These are phyloP conservation scores for Scheffersomyces segobiensis DNA, from an alignment of 1,139 yeast species.

Conservation along the genomic window DNA sequence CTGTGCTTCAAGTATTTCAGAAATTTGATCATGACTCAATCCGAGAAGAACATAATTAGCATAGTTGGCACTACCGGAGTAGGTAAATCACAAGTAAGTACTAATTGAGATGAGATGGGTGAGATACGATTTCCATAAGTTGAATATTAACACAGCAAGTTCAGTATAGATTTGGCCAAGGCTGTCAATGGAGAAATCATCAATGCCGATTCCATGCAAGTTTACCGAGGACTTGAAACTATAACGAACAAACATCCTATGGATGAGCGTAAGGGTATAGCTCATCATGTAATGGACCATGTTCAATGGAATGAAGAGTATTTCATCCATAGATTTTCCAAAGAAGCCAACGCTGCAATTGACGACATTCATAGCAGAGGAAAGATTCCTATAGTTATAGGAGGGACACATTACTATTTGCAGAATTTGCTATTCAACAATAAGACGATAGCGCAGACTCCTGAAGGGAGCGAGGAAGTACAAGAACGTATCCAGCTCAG, in stretches of 20 bases:
- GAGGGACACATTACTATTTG: conserved; percentile 94
- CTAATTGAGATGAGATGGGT: not conserved
- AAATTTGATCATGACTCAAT: conserved; percentile 22
- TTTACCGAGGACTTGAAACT: conserved; percentile 68
- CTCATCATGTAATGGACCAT: conserved; percentile 88
- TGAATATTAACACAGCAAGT: conserved; percentile 25
- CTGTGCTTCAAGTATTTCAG: conserved; percentile 10
- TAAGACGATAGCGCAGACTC: conserved; percentile 42
- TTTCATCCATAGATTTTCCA: conserved; percentile 75
- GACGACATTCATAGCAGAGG: conserved; percentile 67
- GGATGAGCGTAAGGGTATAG: conserved; percentile 67
- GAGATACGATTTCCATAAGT: not conserved
- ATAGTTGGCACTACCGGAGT: conserved; percentile 98
- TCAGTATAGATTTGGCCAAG: conserved; percentile 77
- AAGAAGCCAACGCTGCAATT: conserved; percentile 63
- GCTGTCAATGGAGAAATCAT: conserved; percentile 83
- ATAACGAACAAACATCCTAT: conserved; percentile 93
- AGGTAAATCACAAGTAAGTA: conserved; percentile 82
- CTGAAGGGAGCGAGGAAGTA: conserved; percentile 21
- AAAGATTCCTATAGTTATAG: conserved; percentile 84
- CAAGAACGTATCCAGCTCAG: conserved; percentile 23
- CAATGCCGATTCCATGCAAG: conserved; percentile 97
- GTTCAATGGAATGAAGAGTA: conserved; percentile 80
- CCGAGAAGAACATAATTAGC: conserved; percentile 51
- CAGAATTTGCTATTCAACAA: conserved; percentile 75